Evolutionary conservation across 768 basidiomycete species (phyloP), one percentile per base, ranked within the genome.

Genomic region (Hericium alpestre): DNA sequence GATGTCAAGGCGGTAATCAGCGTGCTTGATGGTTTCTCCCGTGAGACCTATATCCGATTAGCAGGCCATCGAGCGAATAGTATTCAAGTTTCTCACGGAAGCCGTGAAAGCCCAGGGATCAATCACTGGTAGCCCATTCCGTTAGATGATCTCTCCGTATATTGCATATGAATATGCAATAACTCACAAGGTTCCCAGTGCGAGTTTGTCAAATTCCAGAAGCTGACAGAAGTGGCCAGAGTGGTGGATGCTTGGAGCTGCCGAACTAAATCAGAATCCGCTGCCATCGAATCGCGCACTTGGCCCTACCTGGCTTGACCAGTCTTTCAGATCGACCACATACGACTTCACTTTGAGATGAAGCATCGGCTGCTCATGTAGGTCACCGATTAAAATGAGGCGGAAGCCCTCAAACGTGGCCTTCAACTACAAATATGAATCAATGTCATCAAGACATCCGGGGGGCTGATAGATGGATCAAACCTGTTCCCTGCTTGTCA

Each of bases 141-240:
- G 38, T 40, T 53, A n/a, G 40, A 41, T 13, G 7, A 20, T 27
- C 18, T 39, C n/a, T 43, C 55, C 2, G 40, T 25, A 25, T 25
- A 25, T 25, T 25, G 3, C 25, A 22, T 51, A 5, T 12, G 32
- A 40, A 56, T 12, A 51, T 16, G 37, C 22, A 22, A 51, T 13
- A 1, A 71, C 84, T 61, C 66, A 89, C 88, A 69, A 32, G 96
- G 95, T 70, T 98, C 96, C 93, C 96, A 99, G 65, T 98, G 93
- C 51, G 96, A 98, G 66, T 96, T 97, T 22, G 86, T 85, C 52
- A 98, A 71, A 69, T 99, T 99, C 91, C 93, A 99, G 65, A 96
- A 99, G 58, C 84, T 92, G 68, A 96, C 86, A 52, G 86, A 83
- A 2, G 84, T 85, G 22, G 86, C 83, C 65, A 97, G 74, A 0